These are phyloP conservation scores for Globisporangium parvum DNA, from an alignment of 352 stramenopile genomes.

Conservation along the genomic window DNA sequence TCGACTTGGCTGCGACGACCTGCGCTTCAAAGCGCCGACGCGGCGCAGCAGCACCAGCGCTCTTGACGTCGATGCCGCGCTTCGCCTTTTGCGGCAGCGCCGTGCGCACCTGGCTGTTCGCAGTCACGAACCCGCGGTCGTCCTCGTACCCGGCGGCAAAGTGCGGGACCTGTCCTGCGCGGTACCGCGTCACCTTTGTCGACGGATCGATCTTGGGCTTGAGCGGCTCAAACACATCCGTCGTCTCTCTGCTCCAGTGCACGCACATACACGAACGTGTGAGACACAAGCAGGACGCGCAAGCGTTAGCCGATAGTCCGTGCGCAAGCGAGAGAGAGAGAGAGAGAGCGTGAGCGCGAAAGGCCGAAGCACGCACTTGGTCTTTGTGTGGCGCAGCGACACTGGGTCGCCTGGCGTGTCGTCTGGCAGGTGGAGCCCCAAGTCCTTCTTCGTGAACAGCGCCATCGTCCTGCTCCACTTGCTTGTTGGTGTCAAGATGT, in stretches of 20 bases:
- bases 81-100: conserved; percentile 11
- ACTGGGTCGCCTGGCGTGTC: conserved; percentile 71
- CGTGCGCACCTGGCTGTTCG: conserved; percentile 55
- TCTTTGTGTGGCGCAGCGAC: conserved; percentile 73
- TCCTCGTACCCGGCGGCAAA: conserved; percentile 75
- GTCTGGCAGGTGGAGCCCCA: conserved; percentile 75
- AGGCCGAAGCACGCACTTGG: conserved; percentile 23
- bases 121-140: conserved; percentile 70
- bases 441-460: conserved; percentile 86
- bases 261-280: background rate
- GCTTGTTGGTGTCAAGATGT: too few species aligned
- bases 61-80: background rate
- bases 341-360: background rate
- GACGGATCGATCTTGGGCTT: conserved; percentile 79
- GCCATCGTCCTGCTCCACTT: conserved; percentile 39
- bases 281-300: conserved; percentile 4
- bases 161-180: conserved; percentile 71
- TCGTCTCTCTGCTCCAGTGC: conserved; percentile 37
- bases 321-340: background rate
- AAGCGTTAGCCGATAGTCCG: background rate
- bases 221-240: conserved; percentile 64
- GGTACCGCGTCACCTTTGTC: conserved; percentile 79
- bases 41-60: background rate
- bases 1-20: conserved; percentile 21
- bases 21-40: conserved; percentile 59